Base-by-base conservation (phyloP, 768 basidiomycete genomes). In the Auricularia cornea region DNA sequence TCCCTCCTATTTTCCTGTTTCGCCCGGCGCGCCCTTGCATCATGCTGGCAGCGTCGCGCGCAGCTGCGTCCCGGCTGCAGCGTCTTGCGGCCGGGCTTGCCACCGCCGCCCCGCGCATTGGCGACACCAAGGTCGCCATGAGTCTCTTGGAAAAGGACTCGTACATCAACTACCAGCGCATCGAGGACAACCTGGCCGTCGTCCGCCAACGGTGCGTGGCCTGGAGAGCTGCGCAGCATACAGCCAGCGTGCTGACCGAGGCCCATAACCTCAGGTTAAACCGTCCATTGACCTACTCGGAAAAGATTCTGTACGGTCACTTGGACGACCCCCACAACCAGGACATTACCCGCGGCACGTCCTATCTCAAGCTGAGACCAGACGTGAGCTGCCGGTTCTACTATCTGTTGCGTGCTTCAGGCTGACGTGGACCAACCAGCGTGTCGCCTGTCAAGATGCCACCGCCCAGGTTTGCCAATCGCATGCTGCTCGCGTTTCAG, bases 271-370 rank as follows among this genome's bases (percentile, higher is more conserved):
- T 16, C 64, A 96, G 94, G 74, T 80, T 97, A 69, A 84, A 88
- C 70, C 90, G 93, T 38, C 94, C 94, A 51, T 78, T 97, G 75
- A 97, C 95, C 18, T 77, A 96, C 69, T 94, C 95, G 64, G 95
- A 98, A 78, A 97, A 98, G 85, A 89, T 97, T 72, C 81, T 98
- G 44, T 99, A 99, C 75, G 97, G 97, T 63, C 97, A 99, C 80
- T 83, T 98, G 69, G 96, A 98, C 77, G 91, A 98, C 77, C 87
- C 96, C 61, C 87, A 88, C 68, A 84, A 86, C 71, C 92, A 94
- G 75, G 92, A 95, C 71, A 90, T 99, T 72, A 84, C 84, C 64
- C 90, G 96, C 60, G 97, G 97, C 63, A 83, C 82, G 61, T 95
- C 92, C 73, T 98, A 99, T 80, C 87, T 99, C 77, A 98, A 94